A percentile compares a stretch with the other conserved stretches of the same genome.
These are phyloP conservation scores for Nitzschia sp. DNA, from an alignment of 108 stramenopile species.

Conservation along the genomic window DNA sequence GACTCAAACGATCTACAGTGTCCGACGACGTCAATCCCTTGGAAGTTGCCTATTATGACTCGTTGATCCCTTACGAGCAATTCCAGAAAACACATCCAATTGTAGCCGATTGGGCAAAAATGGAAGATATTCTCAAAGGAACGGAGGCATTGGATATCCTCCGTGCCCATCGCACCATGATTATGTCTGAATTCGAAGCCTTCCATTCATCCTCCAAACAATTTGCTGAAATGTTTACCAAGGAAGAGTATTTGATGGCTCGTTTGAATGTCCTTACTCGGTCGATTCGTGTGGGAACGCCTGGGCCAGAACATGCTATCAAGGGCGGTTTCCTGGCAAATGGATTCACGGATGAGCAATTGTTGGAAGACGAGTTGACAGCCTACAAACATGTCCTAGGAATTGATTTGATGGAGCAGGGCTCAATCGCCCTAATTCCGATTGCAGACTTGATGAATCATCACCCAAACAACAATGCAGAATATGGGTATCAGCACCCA, in stretches of 20 bases:
- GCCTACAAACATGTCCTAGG: slow-evolving; percentile 44
- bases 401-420: slow-evolving; percentile 43
- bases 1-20: slow-evolving; percentile 10
- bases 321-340: slow-evolving; percentile 31
- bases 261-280: slow-evolving; percentile 75
- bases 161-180: slow-evolving; percentile 55
- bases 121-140: slow-evolving; percentile 38
- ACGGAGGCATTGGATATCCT: slow-evolving; percentile 48
- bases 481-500: slow-evolving; percentile 48
- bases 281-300: slow-evolving; percentile 29
- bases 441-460: slow-evolving; percentile 81
- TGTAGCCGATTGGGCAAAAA: slow-evolving; percentile 36
- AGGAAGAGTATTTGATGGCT: slow-evolving; percentile 54
- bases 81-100: slow-evolving; percentile 52
- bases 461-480: slow-evolving; percentile 70
- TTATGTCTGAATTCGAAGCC: slow-evolving; percentile 60
- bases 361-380: slow-evolving; percentile 45
- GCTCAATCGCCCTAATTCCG: slow-evolving; percentile 64
- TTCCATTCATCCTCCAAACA: slow-evolving; percentile 41
- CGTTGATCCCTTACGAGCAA: slow-evolving; percentile 53
- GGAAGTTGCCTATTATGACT: slow-evolving; percentile 28
- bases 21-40: slow-evolving; percentile 13
- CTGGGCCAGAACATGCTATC: slow-evolving; percentile 34
- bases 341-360: slow-evolving; percentile 22
- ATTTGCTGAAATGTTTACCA: slow-evolving; percentile 45